Percentiles rank a stretch among this genome's conserved stretches.
Evolutionary conservation across 2,329 filamentous ascomycete species (phyloP).

Genomic region (Didymella pinodella): DNA sequence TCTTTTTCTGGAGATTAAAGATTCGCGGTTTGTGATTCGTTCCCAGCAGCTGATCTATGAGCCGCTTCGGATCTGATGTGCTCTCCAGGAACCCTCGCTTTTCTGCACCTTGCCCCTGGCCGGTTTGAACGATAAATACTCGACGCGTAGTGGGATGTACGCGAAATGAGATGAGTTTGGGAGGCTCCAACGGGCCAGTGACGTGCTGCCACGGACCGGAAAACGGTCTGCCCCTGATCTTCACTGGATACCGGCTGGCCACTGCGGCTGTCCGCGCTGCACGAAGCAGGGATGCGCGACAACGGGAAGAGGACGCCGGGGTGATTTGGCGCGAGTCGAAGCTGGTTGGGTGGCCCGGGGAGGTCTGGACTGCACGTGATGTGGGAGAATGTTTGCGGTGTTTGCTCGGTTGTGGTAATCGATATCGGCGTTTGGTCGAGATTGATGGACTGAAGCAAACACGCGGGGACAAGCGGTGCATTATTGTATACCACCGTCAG

Average conservation of each 20-base stretch:
- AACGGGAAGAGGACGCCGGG: slow-evolving; percentile 17
- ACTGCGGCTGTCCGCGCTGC: slow-evolving; percentile 24
- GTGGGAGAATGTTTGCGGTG: slow-evolving; percentile 5
- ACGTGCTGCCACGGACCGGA: slow-evolving; percentile 38
- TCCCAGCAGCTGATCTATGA: slow-evolving; percentile 20
- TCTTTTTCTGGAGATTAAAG: slow-evolving; percentile 21
- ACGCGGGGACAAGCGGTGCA: slow-evolving; percentile 16
- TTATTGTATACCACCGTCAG: slow-evolving; percentile 7
- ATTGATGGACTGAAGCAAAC: slow-evolving; percentile 11
- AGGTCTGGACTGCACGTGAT: slow-evolving; percentile 27
- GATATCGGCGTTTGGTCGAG: slow-evolving; percentile 4
- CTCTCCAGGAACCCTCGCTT: slow-evolving; percentile 36
- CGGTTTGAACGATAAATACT: slow-evolving; percentile 33
- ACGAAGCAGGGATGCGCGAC: slow-evolving; percentile 35
- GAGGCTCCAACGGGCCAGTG: slow-evolving; percentile 39
- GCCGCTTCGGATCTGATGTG: slow-evolving; percentile 21
- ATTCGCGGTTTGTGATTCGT: slow-evolving; percentile 22
- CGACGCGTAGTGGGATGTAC: slow-evolving; percentile 39
- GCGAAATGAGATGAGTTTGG: slow-evolving; percentile 44
- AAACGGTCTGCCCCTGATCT: slow-evolving; percentile 24
- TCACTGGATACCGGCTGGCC: slow-evolving; percentile 28
- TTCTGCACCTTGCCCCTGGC: slow-evolving; percentile 25
- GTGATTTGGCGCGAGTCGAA: slow-evolving; percentile 18
- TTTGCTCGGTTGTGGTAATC: slow-evolving; percentile 7
- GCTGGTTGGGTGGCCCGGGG: slow-evolving; percentile 1